Base-by-base conservation (phyloP, 2,329 filamentous ascomycete genomes). In the Myriosclerotinia curreyana region DNA sequence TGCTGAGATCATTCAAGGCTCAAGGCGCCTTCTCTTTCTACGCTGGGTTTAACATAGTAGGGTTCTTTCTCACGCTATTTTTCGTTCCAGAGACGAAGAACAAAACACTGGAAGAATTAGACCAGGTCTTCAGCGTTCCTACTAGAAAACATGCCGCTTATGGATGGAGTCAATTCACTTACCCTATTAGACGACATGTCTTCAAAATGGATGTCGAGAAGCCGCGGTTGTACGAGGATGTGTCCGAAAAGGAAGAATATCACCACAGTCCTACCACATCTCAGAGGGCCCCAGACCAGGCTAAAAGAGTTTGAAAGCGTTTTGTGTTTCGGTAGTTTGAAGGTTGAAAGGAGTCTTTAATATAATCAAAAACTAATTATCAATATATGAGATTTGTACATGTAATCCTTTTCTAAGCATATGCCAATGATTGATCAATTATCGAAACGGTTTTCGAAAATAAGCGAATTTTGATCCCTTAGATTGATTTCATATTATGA, bases 31-130 rank as follows among this genome's bases (percentile, higher is more conserved):
- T 85, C 67, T 77, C 78, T 1, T 76, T 83, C 52, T 86, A 86
- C 68, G 78, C 83, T 0, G 79, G 77, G 0, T 79, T 85, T 69
- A 86, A 86, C 68, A 66, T 83, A 1, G 69, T 83, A 1, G 82
- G 81, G 0, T 77, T 85, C 50, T 63, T 80, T 46, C 78, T 85
- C 75, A 83, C 86, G 40, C 83, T 85, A 70, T 74, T 83, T 28
- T 80, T 78, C 69, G 74, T 85, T 6, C 82, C 82, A 1, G 84
- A 86, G 73, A 86, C 84, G 11, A 86, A 86, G 74, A 82, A 73
- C n/a, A 64, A 69, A 31, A 73, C 72, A 38, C 62, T 74, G 1
- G 72, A 74, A 53, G 72, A 74, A 60, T 64, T 74, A 49, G 71
- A 74, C 31, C 55, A 71, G 38, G 70, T 73, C 8, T 62, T 62